phyloP scores from a whole-genome alignment of 495 filamentous ascomycete species.

The Xylaria intraflava region DNA sequence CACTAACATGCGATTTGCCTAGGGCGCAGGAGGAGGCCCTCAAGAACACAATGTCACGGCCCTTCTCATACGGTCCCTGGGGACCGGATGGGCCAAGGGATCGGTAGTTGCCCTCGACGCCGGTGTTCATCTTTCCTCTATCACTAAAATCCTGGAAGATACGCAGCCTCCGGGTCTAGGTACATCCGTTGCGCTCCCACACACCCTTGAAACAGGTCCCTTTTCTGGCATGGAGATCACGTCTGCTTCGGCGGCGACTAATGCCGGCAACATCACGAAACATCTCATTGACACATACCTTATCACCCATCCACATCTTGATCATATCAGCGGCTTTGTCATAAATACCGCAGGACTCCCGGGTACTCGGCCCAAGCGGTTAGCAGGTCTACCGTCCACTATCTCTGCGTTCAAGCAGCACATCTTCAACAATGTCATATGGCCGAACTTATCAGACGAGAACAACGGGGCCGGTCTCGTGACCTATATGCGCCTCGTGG shows the following conservation, averaged over 20 bases:
- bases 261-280: conserved; percentile 70
- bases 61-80: conserved; percentile 73
- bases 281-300: conserved; percentile 78
- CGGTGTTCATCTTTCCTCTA: conserved; percentile 80
- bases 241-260: conserved; percentile 55
- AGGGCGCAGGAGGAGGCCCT: conserved; percentile 90
- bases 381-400: conserved; percentile 78
- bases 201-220: conserved; percentile 46
- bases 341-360: conserved; percentile 83
- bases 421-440: conserved; percentile 96
- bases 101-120: conserved; percentile 88
- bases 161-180: conserved; percentile 42
- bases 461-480: conserved; percentile 88
- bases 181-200: conserved; percentile 21
- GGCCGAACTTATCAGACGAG: conserved; percentile 96
- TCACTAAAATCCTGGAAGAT: conserved; percentile 60
- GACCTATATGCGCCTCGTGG: conserved; percentile 79
- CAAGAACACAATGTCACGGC: conserved; percentile 84
- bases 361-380: conserved; percentile 66
- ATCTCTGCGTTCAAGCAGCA: conserved; percentile 85
- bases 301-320: conserved; percentile 90
- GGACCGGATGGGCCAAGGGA: conserved; percentile 68
- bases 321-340: conserved; percentile 85
- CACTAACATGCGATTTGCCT: conserved; percentile 25
- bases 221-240: conserved; percentile 71